phyloP scores from a whole-genome alignment of 805 yeast genomes.

The Trichomonascus vanleenenianus region DNA sequence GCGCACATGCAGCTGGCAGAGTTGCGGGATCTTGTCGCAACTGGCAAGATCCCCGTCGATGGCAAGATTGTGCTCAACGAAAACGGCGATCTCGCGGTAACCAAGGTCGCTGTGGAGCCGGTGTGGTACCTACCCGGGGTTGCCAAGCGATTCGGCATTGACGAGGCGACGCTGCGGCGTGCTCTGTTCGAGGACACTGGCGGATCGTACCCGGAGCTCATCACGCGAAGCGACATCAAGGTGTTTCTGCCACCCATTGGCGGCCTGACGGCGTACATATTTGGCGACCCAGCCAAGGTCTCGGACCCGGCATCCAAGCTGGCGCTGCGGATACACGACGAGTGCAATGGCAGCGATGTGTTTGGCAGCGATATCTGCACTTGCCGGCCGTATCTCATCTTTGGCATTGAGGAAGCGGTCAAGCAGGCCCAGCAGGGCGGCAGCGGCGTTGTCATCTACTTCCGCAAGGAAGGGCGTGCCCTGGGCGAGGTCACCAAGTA shows the following conservation, averaged over 20 bases:
- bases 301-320: constrained; percentile 44
- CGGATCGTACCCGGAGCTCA: constrained; percentile 62
- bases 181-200: constrained; percentile 62
- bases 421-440: constrained; percentile 65
- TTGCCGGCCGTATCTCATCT: constrained; percentile 59
- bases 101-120: constrained; percentile 62
- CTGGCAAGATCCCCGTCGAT: constrained; percentile 49
- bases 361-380: constrained; percentile 64
- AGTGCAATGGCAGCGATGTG: constrained; percentile 65
- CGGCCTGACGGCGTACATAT: constrained; percentile 57
- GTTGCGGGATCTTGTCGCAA: constrained; percentile 46
- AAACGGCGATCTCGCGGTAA: constrained; percentile 53
- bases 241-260: constrained; percentile 65
- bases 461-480: constrained; percentile 64
- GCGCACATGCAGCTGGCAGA: constrained; percentile 57
- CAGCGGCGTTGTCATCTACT: constrained; percentile 54
- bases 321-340: constrained; percentile 59
- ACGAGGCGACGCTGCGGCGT: constrained; percentile 48
- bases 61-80: constrained; percentile 53
- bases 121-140: constrained; percentile 67
- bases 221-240: constrained; percentile 61
- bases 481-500: constrained; percentile 66
- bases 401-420: constrained; percentile 61
- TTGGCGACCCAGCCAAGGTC: constrained; percentile 50
- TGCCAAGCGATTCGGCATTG: constrained; percentile 52